Base-by-base conservation (phyloP, 257 asterid species). In the Solanum pimpinellifolium region DNA sequence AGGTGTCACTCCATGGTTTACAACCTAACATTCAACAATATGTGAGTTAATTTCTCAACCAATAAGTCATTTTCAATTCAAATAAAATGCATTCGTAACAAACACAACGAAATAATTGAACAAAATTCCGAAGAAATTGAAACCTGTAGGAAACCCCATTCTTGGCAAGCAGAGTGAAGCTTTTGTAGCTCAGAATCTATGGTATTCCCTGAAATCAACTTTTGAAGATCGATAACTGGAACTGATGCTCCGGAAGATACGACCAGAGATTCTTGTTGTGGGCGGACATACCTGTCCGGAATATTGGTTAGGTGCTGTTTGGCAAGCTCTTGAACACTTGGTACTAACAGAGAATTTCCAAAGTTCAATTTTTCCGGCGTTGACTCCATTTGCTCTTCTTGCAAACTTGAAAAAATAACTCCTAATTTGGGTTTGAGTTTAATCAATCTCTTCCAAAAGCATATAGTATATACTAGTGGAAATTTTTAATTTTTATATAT, bases 61-160 rank as follows among this genome's bases (percentile, higher is more conserved):
- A 49, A 15, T 2, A 49, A 49, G 60, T 16, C 60, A 49, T 49
- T 16, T 49, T 49, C 65, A 56, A 52, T 52, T 23, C 23, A 52
- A 52, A 52, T 52, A 52, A 52, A 16, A 52, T 16, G 21, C 1
- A 7, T 56, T 56, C 0, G 9, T 18, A 2, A 7, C 2, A 56
- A 56, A 56, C 65, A 56, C 65, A 18, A 4, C 0, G 11, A 2
- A 7, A 68, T 29, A 2, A 68, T 14, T 7, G 7, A 69, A 69
- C 12, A 15, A 70, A 68, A 31, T 70, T 70, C 2, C 6, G n/a
- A 52, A 35, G 69, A 83, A 33, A 59, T 3, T 2, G 3, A 62
- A 13, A 83, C 96, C 95, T 94, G 95, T 75, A 93, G 91, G 75
- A 94, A 94, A 6, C 97, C 97, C 96, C 96, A 94, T 9, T 93